A percentile compares a stretch with the other conserved stretches of the same genome.
Evolutionary conservation across 352 stramenopile genomes (phyloP).

Genomic region (Thalassiosira allenii): DNA sequence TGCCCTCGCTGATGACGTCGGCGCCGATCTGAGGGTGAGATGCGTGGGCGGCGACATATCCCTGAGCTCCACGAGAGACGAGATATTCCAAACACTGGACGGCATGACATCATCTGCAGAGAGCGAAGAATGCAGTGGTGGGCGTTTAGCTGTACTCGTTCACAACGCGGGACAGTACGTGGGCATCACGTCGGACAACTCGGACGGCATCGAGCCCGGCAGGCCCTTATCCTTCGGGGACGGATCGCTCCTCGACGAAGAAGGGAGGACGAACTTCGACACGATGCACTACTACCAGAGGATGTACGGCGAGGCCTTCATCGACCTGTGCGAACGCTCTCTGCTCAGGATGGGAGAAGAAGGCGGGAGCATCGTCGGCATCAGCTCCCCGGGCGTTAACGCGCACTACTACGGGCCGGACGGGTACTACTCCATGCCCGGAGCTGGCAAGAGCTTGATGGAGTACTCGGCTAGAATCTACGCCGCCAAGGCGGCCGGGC

Average conservation of each 20-base stretch:
- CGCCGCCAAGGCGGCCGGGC: slow-evolving; percentile 12
- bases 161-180: slow-evolving; percentile 60
- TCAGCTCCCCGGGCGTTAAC: slow-evolving; percentile 32
- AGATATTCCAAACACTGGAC: slow-evolving; percentile 41
- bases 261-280: slow-evolving; percentile 9
- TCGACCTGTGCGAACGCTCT: slow-evolving; percentile 49
- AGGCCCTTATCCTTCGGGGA: slow-evolving; percentile 29
- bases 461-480: slow-evolving; percentile 50
- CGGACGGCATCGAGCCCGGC: slow-evolving; percentile 7
- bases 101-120: not conserved
- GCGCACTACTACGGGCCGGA: slow-evolving; percentile 7
- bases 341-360: slow-evolving; percentile 22
- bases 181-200: slow-evolving; percentile 39
- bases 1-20: not conserved
- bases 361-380: slow-evolving; percentile 43
- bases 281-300: slow-evolving; percentile 39
- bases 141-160: slow-evolving; percentile 22
- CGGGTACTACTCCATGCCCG: slow-evolving; percentile 33
- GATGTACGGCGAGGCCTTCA: slow-evolving; percentile 46
- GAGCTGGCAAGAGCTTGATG: slow-evolving; percentile 52
- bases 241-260: slow-evolving; percentile 30
- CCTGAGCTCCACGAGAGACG: slow-evolving; percentile 15
- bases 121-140: not conserved
- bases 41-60: slow-evolving; percentile 43
- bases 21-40: no score